Percentiles rank a stretch among this genome's conserved stretches.
phyloP scores from a whole-genome alignment of 768 basidiomycete genomes.

The Pleurotus giganteus region DNA sequence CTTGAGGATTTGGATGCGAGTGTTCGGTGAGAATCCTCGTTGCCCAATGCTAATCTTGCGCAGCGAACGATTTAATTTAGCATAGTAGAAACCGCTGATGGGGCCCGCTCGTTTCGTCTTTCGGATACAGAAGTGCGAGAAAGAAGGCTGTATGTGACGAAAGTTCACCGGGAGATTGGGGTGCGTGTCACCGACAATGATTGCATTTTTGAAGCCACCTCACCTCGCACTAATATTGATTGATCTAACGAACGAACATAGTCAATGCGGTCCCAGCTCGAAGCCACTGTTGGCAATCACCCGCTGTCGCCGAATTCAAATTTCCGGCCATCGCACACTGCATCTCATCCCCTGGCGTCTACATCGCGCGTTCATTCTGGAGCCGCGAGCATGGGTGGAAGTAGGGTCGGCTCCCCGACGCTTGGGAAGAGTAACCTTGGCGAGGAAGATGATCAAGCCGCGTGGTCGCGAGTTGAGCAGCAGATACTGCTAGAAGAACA shows the following conservation, averaged over 20 bases:
- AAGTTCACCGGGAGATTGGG: conserved; percentile 74
- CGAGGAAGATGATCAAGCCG: conserved; percentile 63
- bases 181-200: conserved; percentile 39
- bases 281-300: background rate
- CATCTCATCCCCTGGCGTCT: background rate
- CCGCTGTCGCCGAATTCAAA: conserved; percentile 7
- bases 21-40: conserved; percentile 63
- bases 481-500: conserved; percentile 88
- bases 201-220: background rate
- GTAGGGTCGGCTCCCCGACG: conserved; percentile 32
- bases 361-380: conserved; percentile 6
- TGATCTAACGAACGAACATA: background rate
- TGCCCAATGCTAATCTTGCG: background rate
- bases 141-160: conserved; percentile 72
- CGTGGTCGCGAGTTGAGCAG: conserved; percentile 86
- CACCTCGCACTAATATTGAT: background rate
- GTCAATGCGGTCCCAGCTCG: conserved; percentile 5
- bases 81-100: conserved; percentile 81
- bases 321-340: background rate
- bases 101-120: conserved; percentile 78
- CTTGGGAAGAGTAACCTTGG: conserved; percentile 26
- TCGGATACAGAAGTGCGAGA: conserved; percentile 73
- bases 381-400: conserved; percentile 12
- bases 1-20: conserved; percentile 93
- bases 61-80: conserved; percentile 34